phyloP scores from a whole-genome alignment of 2,329 filamentous ascomycete genomes.

The Helotiales sp. region DNA sequence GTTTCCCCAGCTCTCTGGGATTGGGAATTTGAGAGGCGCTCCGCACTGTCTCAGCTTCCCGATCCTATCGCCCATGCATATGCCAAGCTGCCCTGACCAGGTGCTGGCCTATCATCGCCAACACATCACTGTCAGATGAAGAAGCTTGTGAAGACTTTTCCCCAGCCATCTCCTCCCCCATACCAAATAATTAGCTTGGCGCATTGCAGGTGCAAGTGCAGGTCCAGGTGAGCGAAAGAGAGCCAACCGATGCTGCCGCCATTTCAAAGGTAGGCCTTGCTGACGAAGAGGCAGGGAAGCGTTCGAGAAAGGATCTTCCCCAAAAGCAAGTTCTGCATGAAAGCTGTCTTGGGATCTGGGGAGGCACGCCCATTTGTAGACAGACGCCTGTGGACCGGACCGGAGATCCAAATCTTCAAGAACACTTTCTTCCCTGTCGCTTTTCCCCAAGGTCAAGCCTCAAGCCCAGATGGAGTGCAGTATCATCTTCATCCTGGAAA shows the following conservation, averaged over 20 bases:
- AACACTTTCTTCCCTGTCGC: slow-evolving; percentile 16
- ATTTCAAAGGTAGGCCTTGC: slow-evolving; percentile 8
- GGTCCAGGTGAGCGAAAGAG: slow-evolving; percentile 8
- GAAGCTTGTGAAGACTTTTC: slow-evolving; percentile 32
- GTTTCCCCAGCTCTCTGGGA: neutral
- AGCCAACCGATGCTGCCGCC: slow-evolving; percentile 24
- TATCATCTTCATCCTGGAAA: neutral
- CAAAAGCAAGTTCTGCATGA: slow-evolving; percentile 22
- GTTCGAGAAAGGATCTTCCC: slow-evolving; percentile 19
- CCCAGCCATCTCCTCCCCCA: slow-evolving; percentile 24
- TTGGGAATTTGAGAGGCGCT: neutral
- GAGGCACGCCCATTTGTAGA: slow-evolving; percentile 5
- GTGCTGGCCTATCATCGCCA: slow-evolving; percentile 28
- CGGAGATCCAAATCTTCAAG: slow-evolving; percentile 15
- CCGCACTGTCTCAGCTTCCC: slow-evolving; percentile 31
- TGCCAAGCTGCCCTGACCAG: slow-evolving; percentile 31
- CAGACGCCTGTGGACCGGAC: slow-evolving; percentile 2
- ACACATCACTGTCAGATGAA: slow-evolving; percentile 31
- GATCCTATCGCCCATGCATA: slow-evolving; percentile 30
- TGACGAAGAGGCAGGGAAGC: slow-evolving; percentile 8
- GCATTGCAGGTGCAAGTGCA: slow-evolving; percentile 5
- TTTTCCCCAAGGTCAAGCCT: slow-evolving; percentile 12
- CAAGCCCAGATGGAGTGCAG: too few species aligned
- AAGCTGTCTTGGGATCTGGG: slow-evolving; percentile 10
- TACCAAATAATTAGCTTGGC: neutral